Evolutionary conservation across 202 grass and related monocot species (phyloP).

Genomic region (Cymbopogon flexuosus): DNA sequence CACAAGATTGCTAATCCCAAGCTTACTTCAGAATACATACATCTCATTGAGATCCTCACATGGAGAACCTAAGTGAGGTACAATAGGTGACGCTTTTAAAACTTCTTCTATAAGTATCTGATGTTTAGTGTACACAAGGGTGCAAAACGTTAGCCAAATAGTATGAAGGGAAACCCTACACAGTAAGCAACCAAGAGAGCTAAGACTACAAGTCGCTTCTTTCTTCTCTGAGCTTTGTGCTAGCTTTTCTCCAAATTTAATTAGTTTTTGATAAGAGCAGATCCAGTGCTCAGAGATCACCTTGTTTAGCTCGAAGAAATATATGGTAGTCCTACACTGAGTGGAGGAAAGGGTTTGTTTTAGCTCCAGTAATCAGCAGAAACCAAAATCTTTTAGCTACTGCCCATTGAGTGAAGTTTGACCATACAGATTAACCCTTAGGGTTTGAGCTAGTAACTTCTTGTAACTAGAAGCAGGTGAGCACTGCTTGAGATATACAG

Average conservation of each 20-base stretch:
- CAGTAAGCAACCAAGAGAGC: conserved; percentile 33
- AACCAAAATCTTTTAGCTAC: conserved; percentile 26
- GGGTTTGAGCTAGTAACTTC: conserved; percentile 30
- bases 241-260: conserved; percentile 21
- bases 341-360: background rate
- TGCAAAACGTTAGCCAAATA: conserved; percentile 31
- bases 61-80: conserved; percentile 33
- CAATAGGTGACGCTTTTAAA: conserved; percentile 27
- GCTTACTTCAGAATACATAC: conserved; percentile 25
- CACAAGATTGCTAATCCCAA: conserved; percentile 50
- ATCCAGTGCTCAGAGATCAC: conserved; percentile 29
- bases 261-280: conserved; percentile 7
- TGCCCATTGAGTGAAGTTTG: conserved; percentile 21
- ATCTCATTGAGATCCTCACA: conserved; percentile 54
- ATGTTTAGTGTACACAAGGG: conserved; percentile 23
- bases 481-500: conserved; percentile 3
- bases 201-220: conserved; percentile 5
- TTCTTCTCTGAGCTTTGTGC: conserved; percentile 14
- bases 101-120: conserved; percentile 49
- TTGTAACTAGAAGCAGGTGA: conserved; percentile 33
- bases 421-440: conserved; percentile 20
- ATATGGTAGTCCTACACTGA: background rate
- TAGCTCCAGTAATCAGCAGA: conserved; percentile 26
- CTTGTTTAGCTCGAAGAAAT: conserved; percentile 40
- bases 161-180: conserved; percentile 29